Percentiles rank a stretch among this genome's conserved stretches.
Evolutionary conservation across 2,329 filamentous ascomycete species (phyloP).

Genomic region (Penicillium fuscoglaucum): DNA sequence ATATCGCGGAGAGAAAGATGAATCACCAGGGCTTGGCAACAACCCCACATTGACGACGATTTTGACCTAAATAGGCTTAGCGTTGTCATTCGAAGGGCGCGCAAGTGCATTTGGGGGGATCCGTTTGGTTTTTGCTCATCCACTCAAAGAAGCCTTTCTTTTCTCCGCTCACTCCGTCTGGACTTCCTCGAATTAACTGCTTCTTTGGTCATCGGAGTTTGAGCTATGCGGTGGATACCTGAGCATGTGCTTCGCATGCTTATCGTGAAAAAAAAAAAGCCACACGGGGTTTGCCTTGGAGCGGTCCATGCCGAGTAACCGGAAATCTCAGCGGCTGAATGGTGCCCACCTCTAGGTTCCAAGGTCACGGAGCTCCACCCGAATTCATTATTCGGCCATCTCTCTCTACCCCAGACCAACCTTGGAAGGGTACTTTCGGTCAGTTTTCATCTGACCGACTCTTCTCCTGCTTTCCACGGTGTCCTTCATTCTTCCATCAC

Average conservation of each 20-base stretch:
- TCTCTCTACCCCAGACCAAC: conserved; percentile 32
- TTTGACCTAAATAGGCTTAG: conserved; percentile 25
- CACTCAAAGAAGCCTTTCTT: conserved; percentile 1
- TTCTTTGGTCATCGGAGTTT: background rate
- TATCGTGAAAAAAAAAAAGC: background rate
- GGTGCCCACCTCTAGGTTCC: conserved; percentile 7
- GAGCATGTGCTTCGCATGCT: background rate
- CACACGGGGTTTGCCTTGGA: background rate
- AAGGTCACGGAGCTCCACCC: conserved; percentile 16
- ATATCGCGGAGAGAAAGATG: conserved; percentile 10
- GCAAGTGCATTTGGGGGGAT: conserved; percentile 13
- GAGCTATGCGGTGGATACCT: background rate
- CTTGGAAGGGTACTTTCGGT: conserved; percentile 11
- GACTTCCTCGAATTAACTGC: background rate
- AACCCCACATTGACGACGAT: background rate
- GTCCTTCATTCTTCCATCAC: conserved; percentile 1
- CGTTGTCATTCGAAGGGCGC: conserved; percentile 36
- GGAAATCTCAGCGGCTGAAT: conserved; percentile 12
- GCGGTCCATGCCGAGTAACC: conserved; percentile 12
- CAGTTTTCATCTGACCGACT: conserved; percentile 20
- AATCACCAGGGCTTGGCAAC: conserved; percentile 10
- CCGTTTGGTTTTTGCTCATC: conserved; percentile 8
- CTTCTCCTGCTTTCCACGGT: conserved; percentile 12
- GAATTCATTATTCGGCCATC: conserved; percentile 19
- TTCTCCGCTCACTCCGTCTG: conserved; percentile 10